Conservation (phyloP, 1,284 basidiomycete species). For the Somion occarium region DNA sequence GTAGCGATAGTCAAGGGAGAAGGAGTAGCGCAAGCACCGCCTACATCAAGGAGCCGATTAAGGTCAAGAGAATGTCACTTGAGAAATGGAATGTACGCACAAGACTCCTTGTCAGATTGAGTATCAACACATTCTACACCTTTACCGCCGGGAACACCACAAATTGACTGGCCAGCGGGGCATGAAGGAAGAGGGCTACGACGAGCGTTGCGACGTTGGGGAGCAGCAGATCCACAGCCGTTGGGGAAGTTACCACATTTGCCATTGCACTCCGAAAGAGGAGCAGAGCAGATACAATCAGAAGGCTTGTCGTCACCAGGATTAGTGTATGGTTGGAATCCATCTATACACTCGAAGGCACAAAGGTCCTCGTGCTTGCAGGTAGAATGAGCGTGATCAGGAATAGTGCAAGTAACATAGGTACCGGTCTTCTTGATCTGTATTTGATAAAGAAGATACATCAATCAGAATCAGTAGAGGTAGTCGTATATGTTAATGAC, state of each 20-base stretch:
- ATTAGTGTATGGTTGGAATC: constrained; percentile 15
- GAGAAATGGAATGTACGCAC: constrained; percentile 18
- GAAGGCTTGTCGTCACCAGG: constrained; percentile 9
- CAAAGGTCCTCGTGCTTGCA: constrained; percentile 13
- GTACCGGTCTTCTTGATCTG: constrained; percentile 15
- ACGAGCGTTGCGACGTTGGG: constrained; percentile 1
- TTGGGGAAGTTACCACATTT: constrained; percentile 15
- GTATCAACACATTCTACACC: constrained; percentile 30
- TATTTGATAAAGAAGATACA: not conserved
- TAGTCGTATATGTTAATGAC: constrained; percentile 3
- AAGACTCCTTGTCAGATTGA: constrained; percentile 24
- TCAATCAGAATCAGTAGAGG: not conserved
- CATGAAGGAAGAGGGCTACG: constrained; percentile 7
- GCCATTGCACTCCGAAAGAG: constrained; percentile 15
- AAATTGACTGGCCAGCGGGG: constrained; percentile 13
- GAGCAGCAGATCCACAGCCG: constrained; percentile 16
- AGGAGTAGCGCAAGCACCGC: constrained; percentile 27
- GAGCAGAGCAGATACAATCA: constrained; percentile 12
- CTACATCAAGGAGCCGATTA: constrained; percentile 16
- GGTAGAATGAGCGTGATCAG: constrained; percentile 12
- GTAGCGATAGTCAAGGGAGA: constrained; percentile 13
- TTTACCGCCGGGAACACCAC: constrained; percentile 19
- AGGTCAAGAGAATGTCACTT: no score
- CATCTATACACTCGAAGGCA: constrained; percentile 15
- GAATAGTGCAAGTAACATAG: constrained; percentile 15